These are phyloP conservation scores for Monosporascus sp. DNA, from an alignment of 2,329 filamentous ascomycete species.

Conservation along the genomic window DNA sequence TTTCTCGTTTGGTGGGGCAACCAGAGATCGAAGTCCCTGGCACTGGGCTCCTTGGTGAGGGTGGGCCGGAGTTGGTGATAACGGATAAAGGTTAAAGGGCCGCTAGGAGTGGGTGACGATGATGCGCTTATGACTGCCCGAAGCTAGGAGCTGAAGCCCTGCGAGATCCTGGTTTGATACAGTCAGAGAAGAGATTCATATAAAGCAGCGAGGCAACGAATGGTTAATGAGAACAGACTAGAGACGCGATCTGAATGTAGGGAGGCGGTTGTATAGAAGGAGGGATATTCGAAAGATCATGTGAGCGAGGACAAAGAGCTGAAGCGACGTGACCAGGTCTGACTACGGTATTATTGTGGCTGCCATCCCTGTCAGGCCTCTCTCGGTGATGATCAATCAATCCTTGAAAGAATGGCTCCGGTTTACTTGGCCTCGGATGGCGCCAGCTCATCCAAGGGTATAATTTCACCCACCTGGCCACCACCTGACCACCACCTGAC, in stretches of 20 bases:
- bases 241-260: neutral
- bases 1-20: neutral
- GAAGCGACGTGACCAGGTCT: neutral
- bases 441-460: too few species aligned
- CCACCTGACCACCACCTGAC: too few species aligned
- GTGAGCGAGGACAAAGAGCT: neutral
- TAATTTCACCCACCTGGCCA: too few species aligned
- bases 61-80: neutral
- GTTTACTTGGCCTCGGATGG: too few species aligned
- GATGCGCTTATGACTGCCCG: neutral
- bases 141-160: neutral
- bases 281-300: neutral
- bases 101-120: neutral
- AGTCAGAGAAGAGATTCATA: too few species aligned
- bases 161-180: neutral
- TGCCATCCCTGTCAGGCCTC: neutral
- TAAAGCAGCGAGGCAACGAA: too few species aligned
- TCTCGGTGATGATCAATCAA: too few species aligned
- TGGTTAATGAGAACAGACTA: too few species aligned
- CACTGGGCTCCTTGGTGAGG: neutral
- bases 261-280: neutral
- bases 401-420: too few species aligned
- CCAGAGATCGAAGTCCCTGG: neutral
- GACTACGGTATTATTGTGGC: neutral
- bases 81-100: neutral